A percentile compares a stretch with the other conserved stretches of the same genome.
These are phyloP conservation scores for Blastomyces percursus DNA, from an alignment of 2,329 filamentous ascomycete species.

Conservation along the genomic window DNA sequence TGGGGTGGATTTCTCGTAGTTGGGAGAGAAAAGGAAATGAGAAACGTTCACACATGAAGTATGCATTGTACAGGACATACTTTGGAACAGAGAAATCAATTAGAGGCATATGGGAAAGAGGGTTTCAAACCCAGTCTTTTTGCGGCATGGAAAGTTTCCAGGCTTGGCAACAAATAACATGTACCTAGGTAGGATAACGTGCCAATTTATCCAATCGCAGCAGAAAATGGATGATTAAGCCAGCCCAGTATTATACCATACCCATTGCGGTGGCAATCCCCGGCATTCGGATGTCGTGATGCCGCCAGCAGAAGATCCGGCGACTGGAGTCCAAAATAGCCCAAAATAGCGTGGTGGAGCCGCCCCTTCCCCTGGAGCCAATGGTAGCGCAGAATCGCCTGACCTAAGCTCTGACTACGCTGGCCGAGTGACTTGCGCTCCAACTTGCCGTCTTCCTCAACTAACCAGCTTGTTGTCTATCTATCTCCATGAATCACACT, in stretches of 20 bases:
- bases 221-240: too few species aligned
- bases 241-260: too few species aligned
- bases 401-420: background rate
- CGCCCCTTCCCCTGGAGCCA: background rate
- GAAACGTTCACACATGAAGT: background rate
- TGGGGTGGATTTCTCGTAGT: background rate
- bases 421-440: background rate
- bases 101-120: background rate
- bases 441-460: background rate
- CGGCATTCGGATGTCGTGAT: too few species aligned
- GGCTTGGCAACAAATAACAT: background rate
- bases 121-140: background rate
- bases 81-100: background rate
- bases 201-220: too few species aligned
- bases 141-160: background rate
- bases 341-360: background rate
- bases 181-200: too few species aligned
- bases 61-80: background rate
- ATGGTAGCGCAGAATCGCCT: background rate
- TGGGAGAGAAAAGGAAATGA: background rate
- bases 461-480: background rate
- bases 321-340: too few species aligned
- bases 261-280: too few species aligned
- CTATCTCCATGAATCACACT: conserved; percentile 1
- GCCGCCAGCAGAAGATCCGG: too few species aligned